These are phyloP conservation scores for Cyclotella distinguenda DNA, from an alignment of 108 stramenopile genomes.

Conservation along the genomic window DNA sequence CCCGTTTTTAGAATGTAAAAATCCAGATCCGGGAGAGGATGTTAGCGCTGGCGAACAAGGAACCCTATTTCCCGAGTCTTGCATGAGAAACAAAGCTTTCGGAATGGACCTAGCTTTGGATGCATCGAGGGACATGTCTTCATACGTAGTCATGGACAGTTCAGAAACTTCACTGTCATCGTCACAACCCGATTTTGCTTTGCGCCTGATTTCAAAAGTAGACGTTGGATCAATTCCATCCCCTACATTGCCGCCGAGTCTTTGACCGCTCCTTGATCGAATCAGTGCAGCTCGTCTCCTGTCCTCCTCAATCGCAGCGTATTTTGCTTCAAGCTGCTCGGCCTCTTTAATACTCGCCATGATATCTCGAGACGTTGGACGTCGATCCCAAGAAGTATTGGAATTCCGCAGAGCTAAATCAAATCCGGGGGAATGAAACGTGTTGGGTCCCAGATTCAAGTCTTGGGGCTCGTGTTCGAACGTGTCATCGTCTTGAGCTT, in stretches of 20 bases:
- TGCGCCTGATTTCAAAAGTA: slow-evolving; percentile 15
- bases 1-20: slow-evolving; percentile 3
- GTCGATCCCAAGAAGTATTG: slow-evolving; percentile 46
- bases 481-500: slow-evolving; percentile 16
- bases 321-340: slow-evolving; percentile 24
- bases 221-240: slow-evolving; percentile 1
- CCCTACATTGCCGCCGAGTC: slow-evolving; percentile 1
- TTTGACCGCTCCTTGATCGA: background rate
- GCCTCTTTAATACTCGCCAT: slow-evolving; percentile 44
- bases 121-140: slow-evolving; percentile 26
- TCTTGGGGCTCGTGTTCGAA: slow-evolving; percentile 10
- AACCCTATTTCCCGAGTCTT: slow-evolving; percentile 12
- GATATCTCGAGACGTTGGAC: slow-evolving; percentile 41
- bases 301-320: slow-evolving; percentile 15
- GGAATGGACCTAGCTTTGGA: slow-evolving; percentile 26
- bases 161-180: slow-evolving; percentile 44
- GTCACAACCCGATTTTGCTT: slow-evolving; percentile 1
- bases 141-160: slow-evolving; percentile 35
- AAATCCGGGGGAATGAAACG: slow-evolving; percentile 36
- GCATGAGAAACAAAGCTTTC: slow-evolving; percentile 19
- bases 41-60: slow-evolving; percentile 23
- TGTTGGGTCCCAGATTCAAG: slow-evolving; percentile 21
- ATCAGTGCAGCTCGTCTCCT: background rate
- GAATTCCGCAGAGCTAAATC: slow-evolving; percentile 38
- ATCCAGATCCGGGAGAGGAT: slow-evolving; percentile 13